phyloP scores from a whole-genome alignment of 345 rosid genomes.

The Erysimum cheiranthoides region DNA sequence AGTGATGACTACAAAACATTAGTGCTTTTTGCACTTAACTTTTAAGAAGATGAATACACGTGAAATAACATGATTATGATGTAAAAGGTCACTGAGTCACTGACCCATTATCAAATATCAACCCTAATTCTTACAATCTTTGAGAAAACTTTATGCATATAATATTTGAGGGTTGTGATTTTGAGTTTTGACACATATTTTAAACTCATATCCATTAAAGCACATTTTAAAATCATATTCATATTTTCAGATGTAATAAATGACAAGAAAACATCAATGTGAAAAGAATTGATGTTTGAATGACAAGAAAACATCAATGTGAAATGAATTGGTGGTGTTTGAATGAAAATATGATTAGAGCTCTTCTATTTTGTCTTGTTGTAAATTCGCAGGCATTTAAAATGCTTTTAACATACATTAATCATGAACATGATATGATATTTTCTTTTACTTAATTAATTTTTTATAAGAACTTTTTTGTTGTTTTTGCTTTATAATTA shows the following conservation, averaged over 20 bases:
- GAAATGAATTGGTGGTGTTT: neutral
- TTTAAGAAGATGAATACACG: no score
- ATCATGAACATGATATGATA: slow-evolving; percentile 12
- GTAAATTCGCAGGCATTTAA: neutral
- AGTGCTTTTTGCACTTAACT: no score
- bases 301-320: neutral
- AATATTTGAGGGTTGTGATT: no score
- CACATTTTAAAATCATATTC: no score
- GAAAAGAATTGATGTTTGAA: neutral
- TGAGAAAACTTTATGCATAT: neutral
- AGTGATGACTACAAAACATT: no score
- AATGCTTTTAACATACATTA: slow-evolving; percentile 4
- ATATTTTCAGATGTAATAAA: no score
- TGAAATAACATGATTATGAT: neutral
- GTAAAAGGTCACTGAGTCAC: neutral
- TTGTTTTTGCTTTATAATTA: slow-evolving; percentile 13
- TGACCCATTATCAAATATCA: neutral
- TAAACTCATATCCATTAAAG: no score
- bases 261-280: no score
- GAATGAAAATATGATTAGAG: neutral
- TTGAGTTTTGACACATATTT: no score
- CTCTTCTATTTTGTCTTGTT: neutral
- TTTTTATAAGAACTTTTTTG: neutral
- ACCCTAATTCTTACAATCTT: neutral
- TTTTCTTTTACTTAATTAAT: slow-evolving; percentile 18